A percentile compares a stretch with the other conserved stretches of the same genome.
phyloP scores from a whole-genome alignment of 2,329 filamentous ascomycete species.

The Talaromyces sp. region DNA sequence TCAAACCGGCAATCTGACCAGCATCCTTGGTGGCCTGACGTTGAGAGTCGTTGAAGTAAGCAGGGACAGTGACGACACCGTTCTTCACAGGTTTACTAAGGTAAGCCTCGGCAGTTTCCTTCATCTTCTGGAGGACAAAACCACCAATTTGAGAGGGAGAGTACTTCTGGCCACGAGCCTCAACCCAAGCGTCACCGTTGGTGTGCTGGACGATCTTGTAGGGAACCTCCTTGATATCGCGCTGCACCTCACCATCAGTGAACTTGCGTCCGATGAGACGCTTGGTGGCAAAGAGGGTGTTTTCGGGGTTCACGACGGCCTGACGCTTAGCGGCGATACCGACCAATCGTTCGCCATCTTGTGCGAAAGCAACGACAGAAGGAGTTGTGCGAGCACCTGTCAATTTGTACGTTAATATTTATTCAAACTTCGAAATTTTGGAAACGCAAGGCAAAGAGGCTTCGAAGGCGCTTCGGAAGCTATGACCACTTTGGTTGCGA shows the following conservation, averaged over 20 bases:
- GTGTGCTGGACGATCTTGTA: slow-evolving; percentile 98
- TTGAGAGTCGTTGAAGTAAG: slow-evolving; percentile 99
- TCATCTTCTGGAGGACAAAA: slow-evolving; percentile 97
- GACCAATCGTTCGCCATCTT: slow-evolving; percentile 92
- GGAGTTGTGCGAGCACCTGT: slow-evolving; percentile 83
- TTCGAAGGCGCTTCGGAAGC: slow-evolving; percentile 11
- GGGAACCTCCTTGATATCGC: slow-evolving; percentile 94
- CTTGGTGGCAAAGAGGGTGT: slow-evolving; percentile 98
- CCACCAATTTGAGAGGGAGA: slow-evolving; percentile 98
- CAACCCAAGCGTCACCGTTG: slow-evolving; percentile 95
- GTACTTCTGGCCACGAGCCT: slow-evolving; percentile 90
- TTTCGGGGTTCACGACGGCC: slow-evolving; percentile 96
- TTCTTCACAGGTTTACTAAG: slow-evolving; percentile 89
- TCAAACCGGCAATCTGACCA: slow-evolving; percentile 91
- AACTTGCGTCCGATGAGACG: slow-evolving; percentile 98
- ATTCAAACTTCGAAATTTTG: too few relatives aligned
- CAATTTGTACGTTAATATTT: slow-evolving; percentile 18
- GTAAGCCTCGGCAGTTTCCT: slow-evolving; percentile 95
- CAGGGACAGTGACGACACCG: slow-evolving; percentile 92
- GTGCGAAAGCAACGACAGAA: slow-evolving; percentile 91
- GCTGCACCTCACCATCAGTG: slow-evolving; percentile 88
- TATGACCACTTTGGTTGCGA: slow-evolving; percentile 1
- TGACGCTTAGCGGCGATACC: slow-evolving; percentile 98
- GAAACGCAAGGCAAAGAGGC: too few relatives aligned
- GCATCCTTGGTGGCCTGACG: slow-evolving; percentile 98